Evolutionary conservation across 1,139 yeast species (phyloP).

Genomic region (Pichia sp.): DNA sequence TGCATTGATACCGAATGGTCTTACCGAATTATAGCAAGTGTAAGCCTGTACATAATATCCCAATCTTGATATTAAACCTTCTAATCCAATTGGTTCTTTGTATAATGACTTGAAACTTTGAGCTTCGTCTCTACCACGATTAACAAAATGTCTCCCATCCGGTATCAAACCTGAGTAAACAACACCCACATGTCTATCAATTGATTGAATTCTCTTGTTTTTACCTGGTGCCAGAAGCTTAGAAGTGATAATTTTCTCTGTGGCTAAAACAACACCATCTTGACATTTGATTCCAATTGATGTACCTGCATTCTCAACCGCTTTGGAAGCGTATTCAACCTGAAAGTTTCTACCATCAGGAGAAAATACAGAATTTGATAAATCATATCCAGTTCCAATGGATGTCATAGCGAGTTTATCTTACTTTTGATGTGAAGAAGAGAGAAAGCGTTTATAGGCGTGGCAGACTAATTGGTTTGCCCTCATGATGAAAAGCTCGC

Average conservation of each 20-base stretch:
- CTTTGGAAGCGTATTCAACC: conserved; percentile 96
- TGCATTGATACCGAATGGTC: conserved; percentile 93
- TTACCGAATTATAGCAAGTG: conserved; percentile 91
- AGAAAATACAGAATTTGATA: conserved; percentile 75
- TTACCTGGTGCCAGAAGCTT: conserved; percentile 84
- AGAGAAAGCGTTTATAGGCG: too few species aligned
- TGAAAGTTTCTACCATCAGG: conserved; percentile 97
- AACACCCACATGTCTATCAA: conserved; percentile 91
- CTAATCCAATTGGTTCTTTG: conserved; percentile 69
- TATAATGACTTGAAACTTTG: conserved; percentile 69
- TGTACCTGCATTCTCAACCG: conserved; percentile 96
- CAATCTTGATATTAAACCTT: conserved; percentile 78
- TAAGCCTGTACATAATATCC: conserved; percentile 93
- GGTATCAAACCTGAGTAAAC: conserved; percentile 93
- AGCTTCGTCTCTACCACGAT: conserved; percentile 90
- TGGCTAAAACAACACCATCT: conserved; percentile 95
- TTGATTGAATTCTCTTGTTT: conserved; percentile 83
- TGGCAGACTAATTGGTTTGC: conserved; percentile 5
- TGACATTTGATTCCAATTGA: conserved; percentile 86
- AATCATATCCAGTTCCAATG: conserved; percentile 95
- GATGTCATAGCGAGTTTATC: conserved; percentile 51
- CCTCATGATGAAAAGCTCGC: neutral
- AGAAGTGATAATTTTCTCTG: conserved; percentile 82
- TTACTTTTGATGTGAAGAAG: too few species aligned
- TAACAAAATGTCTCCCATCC: conserved; percentile 91